Conservation (phyloP, 768 basidiomycete species). For the Russula olivacea region DNA sequence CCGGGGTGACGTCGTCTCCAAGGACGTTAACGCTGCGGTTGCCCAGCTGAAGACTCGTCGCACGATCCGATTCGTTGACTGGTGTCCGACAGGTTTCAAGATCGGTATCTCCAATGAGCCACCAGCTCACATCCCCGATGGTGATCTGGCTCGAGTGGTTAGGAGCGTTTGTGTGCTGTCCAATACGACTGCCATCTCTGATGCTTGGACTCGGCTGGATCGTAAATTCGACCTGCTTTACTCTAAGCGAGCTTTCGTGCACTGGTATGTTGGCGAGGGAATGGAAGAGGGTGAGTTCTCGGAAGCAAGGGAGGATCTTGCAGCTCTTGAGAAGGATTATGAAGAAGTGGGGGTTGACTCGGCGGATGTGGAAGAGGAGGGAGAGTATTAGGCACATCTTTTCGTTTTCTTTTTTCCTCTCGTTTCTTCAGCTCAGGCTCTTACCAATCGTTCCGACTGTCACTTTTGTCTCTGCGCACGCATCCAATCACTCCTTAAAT, state of each 20-base stretch:
- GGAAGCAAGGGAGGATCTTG: slow-evolving; percentile 96
- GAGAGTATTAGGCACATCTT: slow-evolving; percentile 38
- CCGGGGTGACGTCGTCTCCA: slow-evolving; percentile 72
- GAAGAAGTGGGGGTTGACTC: slow-evolving; percentile 69
- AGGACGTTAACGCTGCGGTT: slow-evolving; percentile 72
- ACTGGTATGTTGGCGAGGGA: slow-evolving; percentile 70
- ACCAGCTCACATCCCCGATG: slow-evolving; percentile 67
- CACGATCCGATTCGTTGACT: slow-evolving; percentile 74
- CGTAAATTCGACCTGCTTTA: slow-evolving; percentile 79
- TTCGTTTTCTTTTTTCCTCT: no score
- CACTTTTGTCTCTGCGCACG: neutral
- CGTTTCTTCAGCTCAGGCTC: neutral
- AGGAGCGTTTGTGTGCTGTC: slow-evolving; percentile 74
- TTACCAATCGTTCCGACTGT: neutral
- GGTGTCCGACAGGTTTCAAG: slow-evolving; percentile 78
- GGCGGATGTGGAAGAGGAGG: slow-evolving; percentile 46
- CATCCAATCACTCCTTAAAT: no score
- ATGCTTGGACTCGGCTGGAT: slow-evolving; percentile 71
- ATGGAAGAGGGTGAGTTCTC: slow-evolving; percentile 97
- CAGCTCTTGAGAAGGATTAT: slow-evolving; percentile 95
- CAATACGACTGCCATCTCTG: slow-evolving; percentile 66
- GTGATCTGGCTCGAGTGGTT: slow-evolving; percentile 69
- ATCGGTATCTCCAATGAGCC: slow-evolving; percentile 76
- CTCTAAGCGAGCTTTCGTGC: slow-evolving; percentile 51
- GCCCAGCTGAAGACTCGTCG: slow-evolving; percentile 71